Conservation (phyloP, 495 filamentous ascomycete species). For the Achaetomiella virescens region DNA sequence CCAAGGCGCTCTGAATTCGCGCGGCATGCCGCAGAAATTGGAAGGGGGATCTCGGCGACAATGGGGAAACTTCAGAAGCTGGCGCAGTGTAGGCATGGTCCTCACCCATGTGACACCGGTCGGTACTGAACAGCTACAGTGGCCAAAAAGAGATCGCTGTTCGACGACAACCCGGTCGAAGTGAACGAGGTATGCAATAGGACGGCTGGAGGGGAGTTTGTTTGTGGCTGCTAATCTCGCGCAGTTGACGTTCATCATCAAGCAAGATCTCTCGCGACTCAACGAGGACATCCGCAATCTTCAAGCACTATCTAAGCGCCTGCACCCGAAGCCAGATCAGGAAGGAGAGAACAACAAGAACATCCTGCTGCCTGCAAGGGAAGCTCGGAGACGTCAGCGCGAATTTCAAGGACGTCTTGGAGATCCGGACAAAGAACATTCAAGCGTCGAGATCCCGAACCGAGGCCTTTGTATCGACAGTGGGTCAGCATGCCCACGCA, state of each 20-base stretch:
- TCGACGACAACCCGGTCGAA: slow-evolving; percentile 93
- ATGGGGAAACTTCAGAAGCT: slow-evolving; percentile 92
- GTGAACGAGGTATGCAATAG: slow-evolving; percentile 60
- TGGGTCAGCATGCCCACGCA: slow-evolving; percentile 60
- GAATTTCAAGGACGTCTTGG: slow-evolving; percentile 95
- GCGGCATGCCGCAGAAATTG: slow-evolving; percentile 80
- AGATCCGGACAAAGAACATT: slow-evolving; percentile 96
- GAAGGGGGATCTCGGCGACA: slow-evolving; percentile 79
- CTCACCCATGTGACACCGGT: not conserved
- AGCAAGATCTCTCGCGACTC: slow-evolving; percentile 87
- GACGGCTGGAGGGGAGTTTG: not conserved
- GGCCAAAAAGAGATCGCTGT: slow-evolving; percentile 92
- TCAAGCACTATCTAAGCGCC: slow-evolving; percentile 58
- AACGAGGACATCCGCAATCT: slow-evolving; percentile 80
- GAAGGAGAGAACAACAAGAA: slow-evolving; percentile 98
- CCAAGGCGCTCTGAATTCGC: slow-evolving; percentile 72
- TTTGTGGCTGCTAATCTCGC: not conserved
- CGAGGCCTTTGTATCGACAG: slow-evolving; percentile 91
- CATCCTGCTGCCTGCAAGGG: slow-evolving; percentile 83
- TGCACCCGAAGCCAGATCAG: slow-evolving; percentile 74
- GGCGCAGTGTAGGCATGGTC: slow-evolving; percentile 61
- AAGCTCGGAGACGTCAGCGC: slow-evolving; percentile 90
- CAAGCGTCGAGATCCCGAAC: slow-evolving; percentile 87
- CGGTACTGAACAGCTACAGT: slow-evolving; percentile 44
- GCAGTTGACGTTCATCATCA: slow-evolving; percentile 62